These are phyloP conservation scores for Coemansia sp. DNA, from an alignment of 192 early-diverging fungal genomes.

Conservation along the genomic window DNA sequence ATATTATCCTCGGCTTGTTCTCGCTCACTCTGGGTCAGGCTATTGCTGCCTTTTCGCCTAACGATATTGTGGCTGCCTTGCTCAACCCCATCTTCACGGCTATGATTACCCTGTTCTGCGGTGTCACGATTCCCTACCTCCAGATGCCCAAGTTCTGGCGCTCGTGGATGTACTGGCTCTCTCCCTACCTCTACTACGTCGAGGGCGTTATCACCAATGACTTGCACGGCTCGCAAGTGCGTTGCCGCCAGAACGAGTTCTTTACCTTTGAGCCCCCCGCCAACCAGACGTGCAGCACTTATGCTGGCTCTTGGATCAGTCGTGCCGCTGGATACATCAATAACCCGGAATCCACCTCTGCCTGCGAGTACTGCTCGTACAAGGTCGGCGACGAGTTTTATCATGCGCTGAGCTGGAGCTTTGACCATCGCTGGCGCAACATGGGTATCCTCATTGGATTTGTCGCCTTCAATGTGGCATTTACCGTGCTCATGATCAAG, in stretches of 20 bases:
- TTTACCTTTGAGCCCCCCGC: constrained; percentile 51
- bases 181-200: constrained; percentile 64
- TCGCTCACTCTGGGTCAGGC: constrained; percentile 61
- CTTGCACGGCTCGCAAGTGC: constrained; percentile 55
- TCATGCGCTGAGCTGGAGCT: constrained; percentile 55
- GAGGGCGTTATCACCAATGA: constrained; percentile 66
- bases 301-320: constrained; percentile 53
- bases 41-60: constrained; percentile 60
- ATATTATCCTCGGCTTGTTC: constrained; percentile 58
- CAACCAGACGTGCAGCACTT: constrained; percentile 55
- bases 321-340: constrained; percentile 51
- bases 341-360: constrained; percentile 38
- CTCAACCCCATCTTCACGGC: constrained; percentile 66
- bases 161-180: constrained; percentile 66
- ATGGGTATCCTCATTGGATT: constrained; percentile 65
- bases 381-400: constrained; percentile 46
- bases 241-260: constrained; percentile 53
- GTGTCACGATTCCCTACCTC: constrained; percentile 62
- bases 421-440: constrained; percentile 63
- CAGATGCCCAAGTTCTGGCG: constrained; percentile 67
- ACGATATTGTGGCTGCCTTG: constrained; percentile 62
- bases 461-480: constrained; percentile 57
- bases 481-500: constrained; percentile 39
- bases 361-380: constrained; percentile 61
- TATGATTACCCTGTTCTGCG: constrained; percentile 63